A percentile compares a stretch with the other conserved stretches of the same genome.
These are phyloP conservation scores for Acacia melanoxylon DNA, from an alignment of 306 rosid species.

Conservation along the genomic window DNA sequence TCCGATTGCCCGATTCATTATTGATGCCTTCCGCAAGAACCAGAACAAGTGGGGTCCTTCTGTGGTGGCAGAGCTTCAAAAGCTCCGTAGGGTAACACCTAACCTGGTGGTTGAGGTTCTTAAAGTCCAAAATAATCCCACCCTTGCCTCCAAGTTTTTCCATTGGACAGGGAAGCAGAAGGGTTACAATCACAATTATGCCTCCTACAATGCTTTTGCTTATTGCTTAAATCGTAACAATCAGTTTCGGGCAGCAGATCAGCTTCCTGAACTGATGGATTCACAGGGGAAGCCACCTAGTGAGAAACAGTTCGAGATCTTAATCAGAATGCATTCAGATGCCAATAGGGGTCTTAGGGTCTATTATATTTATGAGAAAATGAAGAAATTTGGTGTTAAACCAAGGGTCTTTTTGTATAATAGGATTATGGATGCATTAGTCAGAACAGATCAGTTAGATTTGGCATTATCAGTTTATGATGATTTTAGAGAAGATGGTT, in stretches of 20 bases:
- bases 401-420: conserved; percentile 80
- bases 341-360: conserved; percentile 74
- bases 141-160: conserved; percentile 68
- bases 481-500: conserved; percentile 61
- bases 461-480: conserved; percentile 66
- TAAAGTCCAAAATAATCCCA: conserved; percentile 54
- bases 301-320: conserved; percentile 88
- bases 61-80: conserved; percentile 62
- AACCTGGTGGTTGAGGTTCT: conserved; percentile 77
- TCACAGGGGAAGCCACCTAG: conserved; percentile 80
- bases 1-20: conserved; percentile 71
- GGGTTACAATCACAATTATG: conserved; percentile 68
- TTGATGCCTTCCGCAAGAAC: conserved; percentile 66
- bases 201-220: conserved; percentile 73
- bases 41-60: conserved; percentile 55
- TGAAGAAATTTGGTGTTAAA: conserved; percentile 71
- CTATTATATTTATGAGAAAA: conserved; percentile 67
- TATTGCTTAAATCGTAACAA: conserved; percentile 66
- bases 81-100: conserved; percentile 78
- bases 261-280: conserved; percentile 74
- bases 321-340: conserved; percentile 73
- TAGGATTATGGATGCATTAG: conserved; percentile 76
- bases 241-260: conserved; percentile 62
- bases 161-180: conserved; percentile 78
- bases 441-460: conserved; percentile 56